These are phyloP conservation scores for Aspergillus sparsus DNA, from an alignment of 495 filamentous ascomycete genomes.

Conservation along the genomic window DNA sequence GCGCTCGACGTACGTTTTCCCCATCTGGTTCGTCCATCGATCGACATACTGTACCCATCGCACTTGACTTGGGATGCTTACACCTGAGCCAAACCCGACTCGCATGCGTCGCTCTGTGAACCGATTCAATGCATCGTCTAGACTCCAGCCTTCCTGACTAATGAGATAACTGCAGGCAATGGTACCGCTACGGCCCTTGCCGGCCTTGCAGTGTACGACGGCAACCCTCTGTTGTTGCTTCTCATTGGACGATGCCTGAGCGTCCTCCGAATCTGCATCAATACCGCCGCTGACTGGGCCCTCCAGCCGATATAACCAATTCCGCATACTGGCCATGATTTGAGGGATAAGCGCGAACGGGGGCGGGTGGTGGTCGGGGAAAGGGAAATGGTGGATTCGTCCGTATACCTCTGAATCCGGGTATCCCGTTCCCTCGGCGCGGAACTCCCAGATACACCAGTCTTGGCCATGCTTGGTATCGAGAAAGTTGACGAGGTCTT, in stretches of 20 bases:
- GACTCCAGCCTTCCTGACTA: constrained; percentile 81
- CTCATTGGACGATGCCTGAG: constrained; percentile 13
- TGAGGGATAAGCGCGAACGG: constrained; percentile 84
- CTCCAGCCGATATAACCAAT: constrained; percentile 70
- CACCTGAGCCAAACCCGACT: constrained; percentile 79
- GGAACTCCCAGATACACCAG: constrained; percentile 97
- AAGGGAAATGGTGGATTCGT: constrained; percentile 86
- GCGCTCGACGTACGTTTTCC: constrained; percentile 80
- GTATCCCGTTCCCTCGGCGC: constrained; percentile 94
- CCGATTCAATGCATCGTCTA: constrained; percentile 71
- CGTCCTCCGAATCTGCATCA: constrained; percentile 2
- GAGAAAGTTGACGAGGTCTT: constrained; percentile 80
- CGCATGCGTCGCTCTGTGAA: constrained; percentile 92
- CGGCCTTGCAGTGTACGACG: constrained; percentile 96
- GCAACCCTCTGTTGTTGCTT: constrained; percentile 60
- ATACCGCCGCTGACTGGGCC: constrained; percentile 16
- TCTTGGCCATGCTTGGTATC: constrained; percentile 76
- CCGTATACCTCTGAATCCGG: constrained; percentile 84
- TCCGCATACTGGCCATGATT: constrained; percentile 87
- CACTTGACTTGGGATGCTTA: constrained; percentile 91
- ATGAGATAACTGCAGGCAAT: constrained; percentile 86
- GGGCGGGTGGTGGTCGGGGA: constrained; percentile 96
- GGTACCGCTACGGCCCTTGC: constrained; percentile 92
- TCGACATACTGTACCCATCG: constrained; percentile 90
- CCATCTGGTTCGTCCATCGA: constrained; percentile 69